phyloP scores from a whole-genome alignment of 2,329 filamentous ascomycete species.

The Neofusicoccum ribis region DNA sequence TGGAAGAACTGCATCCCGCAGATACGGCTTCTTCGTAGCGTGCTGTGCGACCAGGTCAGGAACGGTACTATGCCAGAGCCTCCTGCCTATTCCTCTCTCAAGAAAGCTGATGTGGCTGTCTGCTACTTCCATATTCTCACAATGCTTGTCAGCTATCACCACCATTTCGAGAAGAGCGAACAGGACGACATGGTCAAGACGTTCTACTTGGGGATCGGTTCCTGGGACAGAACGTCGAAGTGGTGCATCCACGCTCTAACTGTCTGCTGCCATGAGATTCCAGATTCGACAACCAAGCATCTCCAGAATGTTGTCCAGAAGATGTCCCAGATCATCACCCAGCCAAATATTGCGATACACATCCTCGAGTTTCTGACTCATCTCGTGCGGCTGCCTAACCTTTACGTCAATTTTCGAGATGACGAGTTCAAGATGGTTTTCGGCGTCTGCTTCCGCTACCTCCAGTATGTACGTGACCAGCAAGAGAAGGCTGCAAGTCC shows the following conservation, averaged over 20 bases:
- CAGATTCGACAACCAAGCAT: constrained; percentile 80
- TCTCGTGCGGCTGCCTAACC: constrained; percentile 76
- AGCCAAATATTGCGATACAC: constrained; percentile 86
- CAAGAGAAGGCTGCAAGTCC: constrained; percentile 40
- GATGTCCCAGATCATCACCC: constrained; percentile 95
- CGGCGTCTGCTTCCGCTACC: constrained; percentile 89
- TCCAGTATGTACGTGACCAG: constrained; percentile 79
- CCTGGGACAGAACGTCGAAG: constrained; percentile 83
- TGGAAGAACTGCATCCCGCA: constrained; percentile 74
- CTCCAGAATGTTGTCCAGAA: constrained; percentile 84
- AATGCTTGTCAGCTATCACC: constrained; percentile 87
- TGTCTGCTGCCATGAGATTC: constrained; percentile 92
- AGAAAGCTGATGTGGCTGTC: constrained; percentile 83
- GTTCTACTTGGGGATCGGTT: constrained; percentile 81
- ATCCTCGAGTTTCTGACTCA: constrained; percentile 94
- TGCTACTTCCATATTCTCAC: constrained; percentile 86
- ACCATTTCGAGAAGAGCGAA: constrained; percentile 78
- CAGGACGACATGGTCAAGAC: constrained; percentile 86
- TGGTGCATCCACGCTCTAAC: constrained; percentile 93
- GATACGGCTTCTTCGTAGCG: constrained; percentile 71
- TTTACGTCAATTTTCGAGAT: constrained; percentile 85
- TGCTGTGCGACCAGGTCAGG: constrained; percentile 81
- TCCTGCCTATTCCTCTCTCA: constrained; percentile 73
- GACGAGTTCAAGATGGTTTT: constrained; percentile 94
- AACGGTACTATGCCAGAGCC: constrained; percentile 78